These are phyloP conservation scores for Erodium maritimum DNA, from an alignment of 345 rosid genomes.

Conservation along the genomic window DNA sequence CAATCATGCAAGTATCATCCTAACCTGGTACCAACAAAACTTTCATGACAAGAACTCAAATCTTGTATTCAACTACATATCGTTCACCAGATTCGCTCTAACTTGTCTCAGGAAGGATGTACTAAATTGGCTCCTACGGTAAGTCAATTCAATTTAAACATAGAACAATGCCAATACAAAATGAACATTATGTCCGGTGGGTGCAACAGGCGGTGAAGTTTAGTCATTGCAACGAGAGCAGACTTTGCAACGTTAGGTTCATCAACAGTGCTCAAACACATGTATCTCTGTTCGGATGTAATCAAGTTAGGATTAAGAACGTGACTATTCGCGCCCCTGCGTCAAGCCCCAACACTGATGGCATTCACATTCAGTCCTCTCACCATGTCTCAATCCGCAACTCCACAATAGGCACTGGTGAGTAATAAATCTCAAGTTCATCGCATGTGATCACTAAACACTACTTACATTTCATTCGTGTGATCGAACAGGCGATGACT, in stretches of 20 bases:
- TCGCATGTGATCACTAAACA: no score
- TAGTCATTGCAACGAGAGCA: slow-evolving; percentile 15
- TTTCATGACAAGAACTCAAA: neutral
- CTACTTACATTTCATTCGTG: neutral
- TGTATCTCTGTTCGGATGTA: slow-evolving; percentile 7
- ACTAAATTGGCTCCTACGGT: slow-evolving; percentile 28
- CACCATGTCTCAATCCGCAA: slow-evolving; percentile 9
- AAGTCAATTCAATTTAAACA: neutral
- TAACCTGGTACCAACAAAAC: slow-evolving; percentile 7
- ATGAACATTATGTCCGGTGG: neutral
- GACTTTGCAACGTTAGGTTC: slow-evolving; percentile 12
- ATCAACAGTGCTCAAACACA: slow-evolving; percentile 26
- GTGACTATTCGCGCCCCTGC: slow-evolving; percentile 20
- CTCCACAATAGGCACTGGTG: slow-evolving; percentile 20
- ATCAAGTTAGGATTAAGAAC: slow-evolving; percentile 3
- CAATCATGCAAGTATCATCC: slow-evolving; percentile 27
- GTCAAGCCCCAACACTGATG: slow-evolving; percentile 33
- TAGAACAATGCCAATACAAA: neutral
- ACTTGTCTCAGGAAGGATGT: slow-evolving; percentile 17
- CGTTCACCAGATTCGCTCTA: neutral
- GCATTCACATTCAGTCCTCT: slow-evolving; percentile 24
- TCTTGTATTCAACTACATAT: neutral
- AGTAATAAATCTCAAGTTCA: neutral
- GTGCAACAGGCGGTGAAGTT: slow-evolving; percentile 20
- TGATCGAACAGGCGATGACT: slow-evolving; percentile 26